These are phyloP conservation scores for Podila minutissima DNA, from an alignment of 192 early-diverging fungal species.

Conservation along the genomic window DNA sequence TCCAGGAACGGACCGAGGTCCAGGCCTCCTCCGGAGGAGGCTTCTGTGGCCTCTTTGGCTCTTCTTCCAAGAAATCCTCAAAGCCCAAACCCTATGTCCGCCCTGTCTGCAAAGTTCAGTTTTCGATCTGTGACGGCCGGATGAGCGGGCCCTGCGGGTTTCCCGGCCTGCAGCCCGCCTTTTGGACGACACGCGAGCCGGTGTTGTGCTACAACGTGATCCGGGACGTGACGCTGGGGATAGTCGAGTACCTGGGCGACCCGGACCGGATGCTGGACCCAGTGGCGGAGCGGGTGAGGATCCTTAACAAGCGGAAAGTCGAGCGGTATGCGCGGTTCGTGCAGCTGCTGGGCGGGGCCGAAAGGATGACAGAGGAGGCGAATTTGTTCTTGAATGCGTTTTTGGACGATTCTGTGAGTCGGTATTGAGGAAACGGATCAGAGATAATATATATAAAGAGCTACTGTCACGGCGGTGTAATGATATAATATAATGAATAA, in stretches of 20 bases:
- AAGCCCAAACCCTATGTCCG: neutral
- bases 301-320: neutral
- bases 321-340: neutral
- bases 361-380: neutral
- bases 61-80: neutral
- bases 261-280: neutral
- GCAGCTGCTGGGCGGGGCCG: neutral
- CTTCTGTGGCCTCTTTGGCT: neutral
- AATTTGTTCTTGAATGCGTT: conserved; percentile 1
- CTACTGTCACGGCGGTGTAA: no score
- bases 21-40: neutral
- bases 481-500: no score
- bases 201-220: neutral
- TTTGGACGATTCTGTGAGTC: neutral
- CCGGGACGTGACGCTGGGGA: neutral
- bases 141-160: neutral
- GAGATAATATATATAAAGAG: no score
- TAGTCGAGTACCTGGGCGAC: neutral
- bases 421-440: no score
- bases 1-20: neutral
- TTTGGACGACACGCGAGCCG: neutral
- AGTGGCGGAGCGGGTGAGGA: neutral
- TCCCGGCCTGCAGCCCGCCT: neutral
- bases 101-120: neutral
- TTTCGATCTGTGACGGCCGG: neutral